Evolutionary conservation across 176 grass and related monocot species (phyloP), one percentile per base, ranked within the genome.

Genomic region (Tillandsia leiboldiana): DNA sequence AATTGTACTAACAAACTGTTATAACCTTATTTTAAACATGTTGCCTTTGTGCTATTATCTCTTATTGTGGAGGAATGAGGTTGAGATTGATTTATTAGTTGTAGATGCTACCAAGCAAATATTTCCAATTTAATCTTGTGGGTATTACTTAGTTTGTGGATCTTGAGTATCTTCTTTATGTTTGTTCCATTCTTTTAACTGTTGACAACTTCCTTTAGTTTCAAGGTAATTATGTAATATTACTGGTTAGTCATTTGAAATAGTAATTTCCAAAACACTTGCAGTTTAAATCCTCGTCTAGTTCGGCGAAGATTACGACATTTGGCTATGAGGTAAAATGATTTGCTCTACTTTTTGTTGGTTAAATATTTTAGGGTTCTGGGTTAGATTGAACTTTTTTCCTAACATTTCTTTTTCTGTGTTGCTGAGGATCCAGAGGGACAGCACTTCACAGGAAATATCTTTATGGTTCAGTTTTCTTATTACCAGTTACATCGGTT

Each of bases 251-350:
- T 49, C 17, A 69, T 22, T 42, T 42, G 33, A 42, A 42, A 8
- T 42, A 42, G 15, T 8, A 14, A 59, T 4, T 17, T 13, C 4
- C 9, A 8, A 9, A 20, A 59, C 14, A 17, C n/a, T 51, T 92
- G 82, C 86, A 99, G 94, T 83, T 87, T 90, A 69, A 90, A 87
- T 86, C 87, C 86, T 73, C 89, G 84, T 74, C 87, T 93, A 81
- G 94, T 90, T 52, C 83, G 94, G 53, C 80, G 89, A 75, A 88
- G 89, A 80, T 68, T 99, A 78, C 71, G 80, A 2, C 94, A 93
- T 79, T 87, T 99, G 53, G 87, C 94, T 83, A 18, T 93, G 73
- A 86, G 91, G 91, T 91, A 42, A 77, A 73, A 50, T 47, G 28
- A 71, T 29, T 51, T 64, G n/a, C 75, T 79, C 47, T 54, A 56